These are phyloP conservation scores for Erodium trifolium DNA, from an alignment of 441 rosid genomes.

Conservation along the genomic window DNA sequence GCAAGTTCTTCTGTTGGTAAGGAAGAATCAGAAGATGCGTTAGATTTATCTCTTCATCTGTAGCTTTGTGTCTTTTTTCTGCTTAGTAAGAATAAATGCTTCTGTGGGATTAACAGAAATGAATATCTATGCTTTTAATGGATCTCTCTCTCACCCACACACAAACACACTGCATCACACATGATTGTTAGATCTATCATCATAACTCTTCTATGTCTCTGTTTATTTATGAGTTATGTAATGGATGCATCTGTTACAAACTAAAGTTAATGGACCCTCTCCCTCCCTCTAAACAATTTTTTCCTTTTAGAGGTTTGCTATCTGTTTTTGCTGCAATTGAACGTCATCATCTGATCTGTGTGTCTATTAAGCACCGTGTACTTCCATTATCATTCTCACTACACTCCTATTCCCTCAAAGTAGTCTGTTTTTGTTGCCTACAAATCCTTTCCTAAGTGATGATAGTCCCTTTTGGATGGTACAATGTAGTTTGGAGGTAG, in stretches of 20 bases:
- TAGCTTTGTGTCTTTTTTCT: slow-evolving; percentile 18
- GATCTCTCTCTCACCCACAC: background rate
- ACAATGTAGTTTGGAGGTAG: background rate
- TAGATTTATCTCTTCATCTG: slow-evolving; percentile 30
- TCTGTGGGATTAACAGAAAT: background rate
- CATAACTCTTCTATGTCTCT: background rate
- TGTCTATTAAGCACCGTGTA: background rate
- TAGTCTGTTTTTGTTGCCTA: background rate
- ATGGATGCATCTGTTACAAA: background rate
- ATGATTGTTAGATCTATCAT: background rate
- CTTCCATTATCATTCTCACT: background rate
- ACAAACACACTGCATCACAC: background rate
- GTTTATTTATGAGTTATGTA: background rate
- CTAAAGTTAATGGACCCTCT: background rate
- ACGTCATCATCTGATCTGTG: background rate
- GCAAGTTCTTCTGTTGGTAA: slow-evolving; percentile 15
- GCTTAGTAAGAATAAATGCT: slow-evolving; percentile 5
- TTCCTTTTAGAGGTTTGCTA: background rate
- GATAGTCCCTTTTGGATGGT: background rate
- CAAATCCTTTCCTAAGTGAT: background rate
- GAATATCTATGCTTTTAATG: background rate
- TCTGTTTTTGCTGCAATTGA: background rate
- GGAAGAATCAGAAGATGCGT: slow-evolving; percentile 14
- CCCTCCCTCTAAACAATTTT: background rate
- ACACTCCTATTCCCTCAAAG: background rate